These are phyloP conservation scores for Psilocybe cubensis DNA, from an alignment of 768 basidiomycete genomes.

Conservation along the genomic window DNA sequence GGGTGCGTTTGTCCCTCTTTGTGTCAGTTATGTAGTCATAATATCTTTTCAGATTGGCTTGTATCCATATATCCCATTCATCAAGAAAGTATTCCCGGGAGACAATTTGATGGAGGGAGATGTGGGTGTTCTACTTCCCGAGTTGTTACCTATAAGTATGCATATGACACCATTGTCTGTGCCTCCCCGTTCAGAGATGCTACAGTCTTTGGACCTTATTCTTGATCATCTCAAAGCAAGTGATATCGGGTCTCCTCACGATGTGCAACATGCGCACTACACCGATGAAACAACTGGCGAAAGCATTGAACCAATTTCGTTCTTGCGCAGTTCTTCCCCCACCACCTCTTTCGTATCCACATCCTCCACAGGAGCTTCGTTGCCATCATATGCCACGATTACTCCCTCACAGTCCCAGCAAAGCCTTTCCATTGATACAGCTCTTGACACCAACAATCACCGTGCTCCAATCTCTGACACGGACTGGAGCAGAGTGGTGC, in stretches of 20 bases:
- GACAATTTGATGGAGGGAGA: constrained; percentile 41
- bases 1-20: constrained; percentile 39
- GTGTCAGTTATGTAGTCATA: not conserved
- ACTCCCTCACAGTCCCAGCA: not conserved
- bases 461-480: not conserved
- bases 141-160: constrained; percentile 62
- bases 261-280: too few relatives aligned
- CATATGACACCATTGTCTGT: constrained; percentile 57
- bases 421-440: not conserved
- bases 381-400: not conserved
- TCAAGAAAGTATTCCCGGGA: constrained; percentile 27
- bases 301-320: not conserved
- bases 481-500: constrained; percentile 38
- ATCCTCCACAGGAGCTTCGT: not conserved
- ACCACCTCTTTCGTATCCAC: not conserved
- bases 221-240: constrained; percentile 40
- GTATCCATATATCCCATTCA: constrained; percentile 56
- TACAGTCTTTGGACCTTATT: constrained; percentile 45
- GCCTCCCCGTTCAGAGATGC: constrained; percentile 41
- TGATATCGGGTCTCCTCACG: not conserved
- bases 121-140: constrained; percentile 60
- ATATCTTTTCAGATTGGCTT: constrained; percentile 55
- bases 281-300: too few relatives aligned
- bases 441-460: too few relatives aligned
- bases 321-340: not conserved